Base-by-base conservation (phyloP, 768 basidiomycete genomes). In the Boletus sensibilis region DNA sequence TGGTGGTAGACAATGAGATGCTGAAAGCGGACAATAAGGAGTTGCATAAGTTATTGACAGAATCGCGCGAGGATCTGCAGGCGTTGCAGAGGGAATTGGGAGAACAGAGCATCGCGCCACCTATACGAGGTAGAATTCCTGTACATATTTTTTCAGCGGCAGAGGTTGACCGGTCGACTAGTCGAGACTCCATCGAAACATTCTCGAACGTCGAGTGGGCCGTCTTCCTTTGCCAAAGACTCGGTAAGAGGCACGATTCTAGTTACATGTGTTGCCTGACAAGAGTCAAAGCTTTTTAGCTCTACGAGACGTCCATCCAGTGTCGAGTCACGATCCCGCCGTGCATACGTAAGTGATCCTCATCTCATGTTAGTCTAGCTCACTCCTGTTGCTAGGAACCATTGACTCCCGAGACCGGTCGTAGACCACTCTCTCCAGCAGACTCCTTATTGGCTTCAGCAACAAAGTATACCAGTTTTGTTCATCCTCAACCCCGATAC, bases 1-100 rank as follows among this genome's bases (percentile, higher is more conserved):
- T 96, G 31, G 92, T 94, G 9, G 83, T 85, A 34, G 90, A 92
- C 64, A 96, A 94, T 63, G 90, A 94, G 61, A 78, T 79, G 25
- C 74, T 95, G 50, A 91, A 90, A 70, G 84, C 83, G 20, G 92
- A 93, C 64, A 92, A 90, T 56, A 79, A 82, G 8, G 92, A 96
- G 65, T 72, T 96, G 46, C 87, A 90, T 55, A 81, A 80, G 45
- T 71, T 94, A 10, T 76, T 98, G 8, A 72, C 81, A 2, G 89
- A 92, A 48, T 80, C 89, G 1, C 81, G 92, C 27, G 92, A 95
- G 65, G 90, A 94, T 58, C 68, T 87, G 5, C 82, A 85, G 53
- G 68, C 74, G 1, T 66, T 92, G 42, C 86, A 86, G 50, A 85
- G 85, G 60, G 92, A 95, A 69, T 71, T 87, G 1, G 92, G 88